These are phyloP conservation scores for Apiotrichum montevideense DNA, from an alignment of 1,284 basidiomycete species.

Conservation along the genomic window DNA sequence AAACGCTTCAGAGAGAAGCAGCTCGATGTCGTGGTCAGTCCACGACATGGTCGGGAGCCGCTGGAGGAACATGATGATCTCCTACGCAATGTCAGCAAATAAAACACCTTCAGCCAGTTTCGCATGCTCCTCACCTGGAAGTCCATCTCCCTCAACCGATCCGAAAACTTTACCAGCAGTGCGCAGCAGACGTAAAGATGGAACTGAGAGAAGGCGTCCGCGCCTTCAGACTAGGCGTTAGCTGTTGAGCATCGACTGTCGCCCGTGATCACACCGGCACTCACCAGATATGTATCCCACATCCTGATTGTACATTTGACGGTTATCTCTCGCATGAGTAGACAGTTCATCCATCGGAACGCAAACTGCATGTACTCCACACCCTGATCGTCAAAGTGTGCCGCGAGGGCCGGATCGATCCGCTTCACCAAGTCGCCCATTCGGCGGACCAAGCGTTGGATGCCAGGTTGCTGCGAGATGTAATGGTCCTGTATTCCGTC, in stretches of 20 bases:
- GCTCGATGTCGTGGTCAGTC: conserved; percentile 91
- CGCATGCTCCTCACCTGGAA: conserved; percentile 65
- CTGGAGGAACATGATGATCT: conserved; percentile 98
- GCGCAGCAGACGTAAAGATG: conserved; percentile 94
- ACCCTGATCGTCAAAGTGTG: conserved; percentile 77
- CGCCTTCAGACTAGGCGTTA: conserved; percentile 56
- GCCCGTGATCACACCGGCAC: conserved; percentile 31
- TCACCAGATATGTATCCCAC: conserved; percentile 96
- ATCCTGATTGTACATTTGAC: conserved; percentile 92
- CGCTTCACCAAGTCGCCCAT: conserved; percentile 88
- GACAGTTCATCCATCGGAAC: conserved; percentile 97
- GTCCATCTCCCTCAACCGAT: conserved; percentile 85
- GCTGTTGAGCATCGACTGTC: background rate
- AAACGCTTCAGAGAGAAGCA: conserved; percentile 92
- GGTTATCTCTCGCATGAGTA: conserved; percentile 92
- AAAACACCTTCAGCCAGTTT: too few species aligned
- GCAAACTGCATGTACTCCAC: conserved; percentile 99
- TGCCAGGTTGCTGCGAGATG: conserved; percentile 88
- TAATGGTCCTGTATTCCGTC: conserved; percentile 98
- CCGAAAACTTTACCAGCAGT: conserved; percentile 86
- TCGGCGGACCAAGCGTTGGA: conserved; percentile 79
- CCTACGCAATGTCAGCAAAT: conserved; percentile 50
- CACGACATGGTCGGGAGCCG: conserved; percentile 90
- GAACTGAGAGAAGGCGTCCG: conserved; percentile 93
- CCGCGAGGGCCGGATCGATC: conserved; percentile 78